Evolutionary conservation across 331 rosid species (phyloP), one percentile per base, ranked within the genome.

Genomic region (Acacia concinna): DNA sequence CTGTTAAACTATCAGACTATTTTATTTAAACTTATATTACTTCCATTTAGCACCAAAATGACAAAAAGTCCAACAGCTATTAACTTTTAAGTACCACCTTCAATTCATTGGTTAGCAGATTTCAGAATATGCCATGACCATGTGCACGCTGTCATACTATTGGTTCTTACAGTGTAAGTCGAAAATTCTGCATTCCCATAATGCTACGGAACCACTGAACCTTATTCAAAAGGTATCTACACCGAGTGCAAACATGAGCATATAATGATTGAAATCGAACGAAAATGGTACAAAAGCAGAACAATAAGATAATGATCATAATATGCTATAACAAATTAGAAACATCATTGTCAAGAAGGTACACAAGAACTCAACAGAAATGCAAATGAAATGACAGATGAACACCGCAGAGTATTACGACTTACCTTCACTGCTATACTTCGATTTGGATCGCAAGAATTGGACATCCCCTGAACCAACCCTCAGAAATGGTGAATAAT

Each of bases 351-450:
- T 30, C 0, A 18, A 74, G 17, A 37, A 44, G 41, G 21, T 32
- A 32, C 25, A 17, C 43, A 63, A 63, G 23, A 31, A 32, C 25
- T 43, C 69, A 32, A 35, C n/a, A n/a, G n/a, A n/a, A n/a, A n/a
- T n/a, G n/a, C n/a, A n/a, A n/a, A 64, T 20, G 3, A 27, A 43
- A 28, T 10, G 14, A 31, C 31, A 82, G 67, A 25, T 34, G 3
- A 79, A 77, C 34, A 18, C n/a, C 11, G 25, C 15, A n/a, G 3
- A 40, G 32, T 40, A 25, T 52, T 20, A n/a, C 14, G 25, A 46
- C 57, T 72, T 80, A 93, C 99, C 99, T 93, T 86, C 68, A 93
- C 68, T 20, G 80, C n/a, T 81, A 88, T 87, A 51, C 78, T 87
- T 84, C 86, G 87, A 70, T 76, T 85, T 2, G 31, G 89, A 86